A percentile compares a stretch with the other conserved stretches of the same genome.
These are phyloP conservation scores for Rhododendron henanense DNA, from an alignment of 148 eudicot genomes.

Conservation along the genomic window DNA sequence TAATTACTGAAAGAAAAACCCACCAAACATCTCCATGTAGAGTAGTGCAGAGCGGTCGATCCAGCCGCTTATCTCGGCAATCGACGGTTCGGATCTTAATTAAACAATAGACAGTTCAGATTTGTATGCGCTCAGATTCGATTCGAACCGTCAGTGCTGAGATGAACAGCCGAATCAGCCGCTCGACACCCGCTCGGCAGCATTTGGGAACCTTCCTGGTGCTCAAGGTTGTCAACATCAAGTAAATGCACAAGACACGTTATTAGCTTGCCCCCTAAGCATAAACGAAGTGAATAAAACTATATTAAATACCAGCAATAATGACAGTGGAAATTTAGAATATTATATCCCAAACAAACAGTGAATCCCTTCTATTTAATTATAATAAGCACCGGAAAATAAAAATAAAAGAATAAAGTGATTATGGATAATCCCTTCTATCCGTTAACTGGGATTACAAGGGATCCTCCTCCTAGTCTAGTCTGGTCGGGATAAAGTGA, in stretches of 20 bases:
- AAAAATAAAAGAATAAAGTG: neutral
- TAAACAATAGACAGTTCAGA: no score
- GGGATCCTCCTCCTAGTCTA: constrained; percentile 7
- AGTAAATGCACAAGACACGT: neutral
- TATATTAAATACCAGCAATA: no score
- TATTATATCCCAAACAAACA: neutral
- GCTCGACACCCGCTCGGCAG: no score
- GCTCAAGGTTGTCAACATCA: neutral
- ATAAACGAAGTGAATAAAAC: neutral
- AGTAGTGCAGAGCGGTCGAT: no score
- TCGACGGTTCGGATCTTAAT: no score
- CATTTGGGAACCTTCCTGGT: neutral
- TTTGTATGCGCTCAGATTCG: no score
- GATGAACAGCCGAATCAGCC: rapidly evolving
- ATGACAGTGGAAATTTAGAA: neutral
- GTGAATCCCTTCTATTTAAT: neutral
- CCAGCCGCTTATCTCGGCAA: no score
- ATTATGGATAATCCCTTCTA: neutral
- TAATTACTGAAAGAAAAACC: no score
- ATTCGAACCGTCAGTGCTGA: rapidly evolving
- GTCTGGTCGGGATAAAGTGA: neutral
- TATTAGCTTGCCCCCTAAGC: neutral
- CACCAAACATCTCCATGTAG: no score
- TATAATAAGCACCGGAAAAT: neutral
- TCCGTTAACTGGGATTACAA: constrained; percentile 21